Conservation (phyloP, 345 rosid genomes). For the Schrenkiella parvula region DNA sequence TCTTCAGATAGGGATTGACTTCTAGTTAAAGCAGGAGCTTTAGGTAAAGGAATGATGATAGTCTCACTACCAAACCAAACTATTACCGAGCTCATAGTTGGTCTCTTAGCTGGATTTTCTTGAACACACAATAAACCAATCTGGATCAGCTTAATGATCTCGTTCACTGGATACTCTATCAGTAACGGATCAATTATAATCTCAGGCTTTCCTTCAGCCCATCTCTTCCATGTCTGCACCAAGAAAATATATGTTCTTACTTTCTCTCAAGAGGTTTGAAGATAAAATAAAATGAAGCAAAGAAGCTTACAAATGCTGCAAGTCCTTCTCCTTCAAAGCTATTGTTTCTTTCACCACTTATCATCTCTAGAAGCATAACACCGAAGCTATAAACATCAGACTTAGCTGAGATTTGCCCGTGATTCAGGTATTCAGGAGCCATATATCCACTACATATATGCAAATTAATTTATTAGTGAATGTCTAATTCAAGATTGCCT, state of each 20-base stretch:
- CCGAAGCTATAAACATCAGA: constrained; percentile 50
- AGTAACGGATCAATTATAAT: background rate
- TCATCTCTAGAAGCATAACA: constrained; percentile 39
- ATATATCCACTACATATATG: constrained; percentile 40
- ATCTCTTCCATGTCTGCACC: background rate
- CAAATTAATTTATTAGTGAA: background rate
- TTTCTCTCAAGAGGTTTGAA: background rate
- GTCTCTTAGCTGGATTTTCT: constrained; percentile 6
- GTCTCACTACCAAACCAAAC: background rate
- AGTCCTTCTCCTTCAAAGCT: constrained; percentile 23
- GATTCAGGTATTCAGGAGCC: constrained; percentile 42
- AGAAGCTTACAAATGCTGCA: background rate
- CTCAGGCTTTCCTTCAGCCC: background rate
- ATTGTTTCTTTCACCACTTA: constrained; percentile 31
- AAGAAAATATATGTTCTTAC: background rate
- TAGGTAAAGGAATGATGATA: background rate
- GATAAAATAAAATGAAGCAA: too few relatives aligned
- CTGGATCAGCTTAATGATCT: background rate
- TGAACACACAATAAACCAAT: background rate
- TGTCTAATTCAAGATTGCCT: background rate
- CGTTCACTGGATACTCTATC: background rate
- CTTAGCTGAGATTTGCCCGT: constrained; percentile 39
- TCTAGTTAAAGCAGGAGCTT: background rate
- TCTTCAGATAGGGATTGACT: background rate
- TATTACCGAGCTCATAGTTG: background rate